Evolutionary conservation across 2,329 filamentous ascomycete genomes (phyloP).

Genomic region (Penicillium italicum): DNA sequence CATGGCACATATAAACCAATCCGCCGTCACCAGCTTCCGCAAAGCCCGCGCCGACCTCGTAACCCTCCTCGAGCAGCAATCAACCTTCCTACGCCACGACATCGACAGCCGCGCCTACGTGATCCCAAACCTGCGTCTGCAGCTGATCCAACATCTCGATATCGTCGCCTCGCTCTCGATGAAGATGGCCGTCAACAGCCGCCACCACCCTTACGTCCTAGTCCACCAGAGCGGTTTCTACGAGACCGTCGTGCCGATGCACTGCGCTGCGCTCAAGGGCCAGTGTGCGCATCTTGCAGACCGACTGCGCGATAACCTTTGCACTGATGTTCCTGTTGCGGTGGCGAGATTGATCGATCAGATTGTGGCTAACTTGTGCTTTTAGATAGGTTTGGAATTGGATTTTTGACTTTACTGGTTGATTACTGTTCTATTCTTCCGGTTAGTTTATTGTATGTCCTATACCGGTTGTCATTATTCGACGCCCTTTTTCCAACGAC

Average conservation of each 20-base stretch:
- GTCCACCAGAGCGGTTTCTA: background rate
- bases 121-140: background rate
- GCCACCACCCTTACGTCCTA: background rate
- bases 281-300: background rate
- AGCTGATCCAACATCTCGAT: background rate
- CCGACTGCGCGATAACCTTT: background rate
- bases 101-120: background rate
- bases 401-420: background rate
- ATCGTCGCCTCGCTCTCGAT: background rate
- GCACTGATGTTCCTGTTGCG: background rate
- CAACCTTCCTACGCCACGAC: background rate
- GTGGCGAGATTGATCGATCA: background rate
- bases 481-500: background rate
- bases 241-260: background rate
- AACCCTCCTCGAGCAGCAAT: background rate
- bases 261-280: background rate
- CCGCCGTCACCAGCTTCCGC: background rate
- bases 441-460: background rate
- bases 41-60: background rate
- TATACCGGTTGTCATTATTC: background rate
- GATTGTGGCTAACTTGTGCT: conserved; percentile 1
- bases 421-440: background rate
- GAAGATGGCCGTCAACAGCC: background rate
- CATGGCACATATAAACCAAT: background rate
- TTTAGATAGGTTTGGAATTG: background rate